Conservation (phyloP, 108 stramenopile genomes). For the Aurantiochytrium sp. region DNA sequence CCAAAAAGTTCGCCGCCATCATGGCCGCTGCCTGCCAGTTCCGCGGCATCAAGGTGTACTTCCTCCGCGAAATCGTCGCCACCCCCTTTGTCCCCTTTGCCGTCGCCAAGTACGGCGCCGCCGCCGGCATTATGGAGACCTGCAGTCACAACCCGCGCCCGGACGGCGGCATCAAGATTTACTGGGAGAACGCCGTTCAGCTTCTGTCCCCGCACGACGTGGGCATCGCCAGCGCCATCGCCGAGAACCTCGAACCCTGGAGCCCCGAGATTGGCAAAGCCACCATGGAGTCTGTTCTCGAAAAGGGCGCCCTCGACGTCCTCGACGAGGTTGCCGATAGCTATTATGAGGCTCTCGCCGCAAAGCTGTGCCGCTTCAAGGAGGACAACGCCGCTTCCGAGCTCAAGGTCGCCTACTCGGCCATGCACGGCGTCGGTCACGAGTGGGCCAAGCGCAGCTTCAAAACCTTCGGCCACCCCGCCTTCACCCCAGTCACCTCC, state of each 20-base stretch:
- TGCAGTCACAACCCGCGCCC: constrained; percentile 95
- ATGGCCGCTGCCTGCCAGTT: constrained; percentile 73
- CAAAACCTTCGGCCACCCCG: constrained; percentile 68
- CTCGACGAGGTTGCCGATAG: constrained; percentile 51
- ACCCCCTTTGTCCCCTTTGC: constrained; percentile 88
- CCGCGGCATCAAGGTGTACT: constrained; percentile 69
- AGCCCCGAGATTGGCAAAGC: constrained; percentile 15
- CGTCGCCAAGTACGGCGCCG: constrained; percentile 51
- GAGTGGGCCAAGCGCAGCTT: constrained; percentile 66
- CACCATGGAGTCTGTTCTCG: neutral
- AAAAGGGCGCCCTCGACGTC: neutral
- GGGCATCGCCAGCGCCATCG: constrained; percentile 75
- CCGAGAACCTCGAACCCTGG: constrained; percentile 79
- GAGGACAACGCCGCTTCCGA: neutral
- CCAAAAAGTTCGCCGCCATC: constrained; percentile 75
- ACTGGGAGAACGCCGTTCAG: constrained; percentile 89
- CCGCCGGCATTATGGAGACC: constrained; percentile 93
- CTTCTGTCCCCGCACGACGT: constrained; percentile 84
- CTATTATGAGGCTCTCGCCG: constrained; percentile 64
- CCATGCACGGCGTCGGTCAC: constrained; percentile 92
- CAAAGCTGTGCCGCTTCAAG: constrained; percentile 31
- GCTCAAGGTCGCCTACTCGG: constrained; percentile 76
- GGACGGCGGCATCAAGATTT: constrained; percentile 94
- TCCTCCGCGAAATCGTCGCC: constrained; percentile 75
- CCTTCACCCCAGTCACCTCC: constrained; percentile 65